Conservation (phyloP, 352 stramenopile genomes). For the Thalassiosira mediterranea region DNA sequence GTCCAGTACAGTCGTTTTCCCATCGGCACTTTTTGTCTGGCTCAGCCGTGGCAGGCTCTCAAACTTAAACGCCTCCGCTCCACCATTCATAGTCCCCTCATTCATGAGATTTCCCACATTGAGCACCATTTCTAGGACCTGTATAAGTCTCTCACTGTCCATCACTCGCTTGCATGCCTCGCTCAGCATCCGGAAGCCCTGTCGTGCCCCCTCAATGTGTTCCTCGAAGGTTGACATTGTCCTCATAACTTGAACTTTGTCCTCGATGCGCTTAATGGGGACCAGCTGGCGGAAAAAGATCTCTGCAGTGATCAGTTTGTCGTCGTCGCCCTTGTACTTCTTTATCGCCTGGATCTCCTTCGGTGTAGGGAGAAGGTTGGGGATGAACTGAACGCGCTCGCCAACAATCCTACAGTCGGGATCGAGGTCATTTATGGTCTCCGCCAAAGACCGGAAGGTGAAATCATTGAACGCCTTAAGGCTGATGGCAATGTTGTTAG, state of each 20-base stretch:
- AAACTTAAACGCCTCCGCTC: constrained; percentile 85
- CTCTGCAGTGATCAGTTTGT: constrained; percentile 76
- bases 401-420: constrained; percentile 70
- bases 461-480: constrained; percentile 85
- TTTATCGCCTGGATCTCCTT: constrained; percentile 75
- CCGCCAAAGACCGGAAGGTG: constrained; percentile 63
- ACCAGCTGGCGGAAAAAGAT: constrained; percentile 79
- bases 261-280: constrained; percentile 75
- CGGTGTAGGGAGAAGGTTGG: constrained; percentile 67
- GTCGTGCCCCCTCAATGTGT: constrained; percentile 54
- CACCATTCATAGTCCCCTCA: constrained; percentile 79
- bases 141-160: constrained; percentile 87
- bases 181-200: constrained; percentile 85
- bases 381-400: constrained; percentile 78
- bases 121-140: constrained; percentile 85
- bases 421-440: constrained; percentile 80
- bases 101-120: constrained; percentile 88
- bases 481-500: constrained; percentile 83
- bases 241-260: constrained; percentile 79
- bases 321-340: constrained; percentile 67
- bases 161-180: constrained; percentile 90
- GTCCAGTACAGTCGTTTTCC: constrained; percentile 85
- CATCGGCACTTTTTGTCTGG: constrained; percentile 85
- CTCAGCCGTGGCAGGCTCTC: constrained; percentile 83
- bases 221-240: constrained; percentile 78